A percentile compares a stretch with the other conserved stretches of the same genome.
Evolutionary conservation across 129 eudicot species (phyloP).

Genomic region (Sambucus nigra): DNA sequence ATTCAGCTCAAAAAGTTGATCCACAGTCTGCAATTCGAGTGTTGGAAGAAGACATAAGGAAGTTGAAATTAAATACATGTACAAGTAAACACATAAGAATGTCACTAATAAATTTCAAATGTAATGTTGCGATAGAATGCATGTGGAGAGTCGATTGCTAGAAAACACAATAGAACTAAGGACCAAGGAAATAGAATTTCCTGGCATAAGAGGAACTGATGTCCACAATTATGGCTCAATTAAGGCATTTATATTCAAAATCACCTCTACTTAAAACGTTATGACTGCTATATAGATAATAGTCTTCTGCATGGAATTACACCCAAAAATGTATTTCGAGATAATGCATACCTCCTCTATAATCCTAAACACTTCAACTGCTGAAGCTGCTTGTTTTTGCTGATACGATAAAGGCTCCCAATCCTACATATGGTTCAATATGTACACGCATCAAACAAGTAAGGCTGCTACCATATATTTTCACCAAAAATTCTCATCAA

Average conservation of each 20-base stretch:
- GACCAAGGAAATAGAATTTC: slow-evolving; percentile 2
- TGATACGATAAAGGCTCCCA: slow-evolving; percentile 93
- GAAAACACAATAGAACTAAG: not conserved
- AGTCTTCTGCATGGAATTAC: not conserved
- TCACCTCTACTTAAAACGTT: not conserved
- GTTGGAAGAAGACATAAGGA: slow-evolving; percentile 5
- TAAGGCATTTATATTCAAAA: not conserved
- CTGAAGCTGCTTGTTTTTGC: slow-evolving; percentile 83
- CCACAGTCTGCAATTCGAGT: slow-evolving; percentile 75
- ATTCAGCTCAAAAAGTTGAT: slow-evolving; percentile 63
- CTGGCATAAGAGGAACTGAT: not conserved
- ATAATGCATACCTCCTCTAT: slow-evolving; percentile 63
- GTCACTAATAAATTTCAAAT: too few species aligned
- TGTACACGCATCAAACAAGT: not conserved
- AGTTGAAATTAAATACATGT: not conserved
- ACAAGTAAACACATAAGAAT: too few species aligned
- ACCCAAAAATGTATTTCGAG: not conserved
- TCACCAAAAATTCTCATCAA: not conserved
- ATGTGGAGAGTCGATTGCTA: too few species aligned
- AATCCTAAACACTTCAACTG: slow-evolving; percentile 89
- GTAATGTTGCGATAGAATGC: too few species aligned
- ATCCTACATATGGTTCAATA: slow-evolving; percentile 32
- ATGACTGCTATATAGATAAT: not conserved
- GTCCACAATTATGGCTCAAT: not conserved
- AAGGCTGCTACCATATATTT: not conserved